Conservation (phyloP, 2,329 filamentous ascomycete species). For the Dactylonectria macrodidyma region DNA sequence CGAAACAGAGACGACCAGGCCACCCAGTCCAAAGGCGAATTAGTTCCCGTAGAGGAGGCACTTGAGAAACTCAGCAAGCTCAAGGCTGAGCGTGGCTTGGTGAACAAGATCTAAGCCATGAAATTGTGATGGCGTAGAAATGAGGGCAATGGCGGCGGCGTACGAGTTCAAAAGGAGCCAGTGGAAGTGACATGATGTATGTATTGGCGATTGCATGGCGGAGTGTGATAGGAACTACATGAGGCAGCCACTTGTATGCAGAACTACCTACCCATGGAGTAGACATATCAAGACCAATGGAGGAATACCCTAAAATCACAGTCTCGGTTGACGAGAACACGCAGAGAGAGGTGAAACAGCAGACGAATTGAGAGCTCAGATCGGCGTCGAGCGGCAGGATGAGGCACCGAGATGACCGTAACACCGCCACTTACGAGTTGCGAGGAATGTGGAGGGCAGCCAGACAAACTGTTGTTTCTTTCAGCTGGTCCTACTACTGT, state of each 20-base stretch:
- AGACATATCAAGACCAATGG: slow-evolving; percentile 39
- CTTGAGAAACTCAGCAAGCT: slow-evolving; percentile 69
- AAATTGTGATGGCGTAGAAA: slow-evolving; percentile 23
- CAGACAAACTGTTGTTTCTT: background rate
- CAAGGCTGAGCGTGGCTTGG: slow-evolving; percentile 61
- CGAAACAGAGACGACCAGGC: slow-evolving; percentile 75
- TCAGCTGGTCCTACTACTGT: slow-evolving; percentile 1
- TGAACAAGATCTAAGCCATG: slow-evolving; percentile 52
- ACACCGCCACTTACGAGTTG: background rate
- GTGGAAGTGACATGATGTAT: slow-evolving; percentile 36
- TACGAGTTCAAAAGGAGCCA: slow-evolving; percentile 39
- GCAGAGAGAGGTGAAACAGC: background rate
- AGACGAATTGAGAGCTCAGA: background rate
- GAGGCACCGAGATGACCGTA: background rate
- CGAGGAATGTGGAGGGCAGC: background rate
- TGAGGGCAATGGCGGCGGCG: slow-evolving; percentile 23
- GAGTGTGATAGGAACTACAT: slow-evolving; percentile 29
- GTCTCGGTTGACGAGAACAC: slow-evolving; percentile 13
- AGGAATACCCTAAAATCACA: slow-evolving; percentile 22
- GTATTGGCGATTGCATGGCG: slow-evolving; percentile 38
- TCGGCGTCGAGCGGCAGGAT: background rate
- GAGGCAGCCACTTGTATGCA: slow-evolving; percentile 11
- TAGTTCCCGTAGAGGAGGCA: slow-evolving; percentile 70
- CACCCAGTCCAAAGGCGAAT: slow-evolving; percentile 73
- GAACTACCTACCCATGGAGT: slow-evolving; percentile 12